Conservation (phyloP, 345 rosid species). For the Streptanthus diversifolius region DNA sequence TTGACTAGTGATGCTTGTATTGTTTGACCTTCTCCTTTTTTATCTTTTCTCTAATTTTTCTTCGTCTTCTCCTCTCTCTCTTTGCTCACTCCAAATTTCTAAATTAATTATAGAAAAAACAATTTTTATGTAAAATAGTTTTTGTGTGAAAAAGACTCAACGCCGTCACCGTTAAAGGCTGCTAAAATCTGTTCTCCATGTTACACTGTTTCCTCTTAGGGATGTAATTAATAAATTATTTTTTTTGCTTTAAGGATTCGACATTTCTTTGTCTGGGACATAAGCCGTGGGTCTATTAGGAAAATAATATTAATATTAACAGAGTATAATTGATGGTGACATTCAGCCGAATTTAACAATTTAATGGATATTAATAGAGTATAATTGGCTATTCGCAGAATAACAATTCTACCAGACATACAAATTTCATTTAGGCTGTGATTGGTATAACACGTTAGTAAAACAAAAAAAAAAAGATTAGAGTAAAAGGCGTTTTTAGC, state of each 20-base stretch:
- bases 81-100: neutral
- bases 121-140: neutral
- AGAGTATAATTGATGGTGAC: no score
- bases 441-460: no score
- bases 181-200: slow-evolving; percentile 23
- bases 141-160: slow-evolving; percentile 17
- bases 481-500: no score
- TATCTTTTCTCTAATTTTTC: neutral
- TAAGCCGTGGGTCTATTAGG: neutral
- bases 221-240: neutral
- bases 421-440: no score
- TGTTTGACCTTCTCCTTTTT: slow-evolving; percentile 42
- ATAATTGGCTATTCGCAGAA: no score
- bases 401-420: no score
- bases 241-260: neutral
- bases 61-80: slow-evolving; percentile 2
- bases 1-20: slow-evolving; percentile 53
- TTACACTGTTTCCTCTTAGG: neutral
- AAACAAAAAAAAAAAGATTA: no score
- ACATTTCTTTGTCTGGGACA: neutral
- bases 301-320: no score
- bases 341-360: no score
- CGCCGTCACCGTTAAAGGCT: slow-evolving; percentile 68
- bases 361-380: no score
- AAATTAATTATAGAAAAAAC: neutral